These are phyloP conservation scores for Colletotrichum spinosum DNA, from an alignment of 2,329 filamentous ascomycete species.

Conservation along the genomic window DNA sequence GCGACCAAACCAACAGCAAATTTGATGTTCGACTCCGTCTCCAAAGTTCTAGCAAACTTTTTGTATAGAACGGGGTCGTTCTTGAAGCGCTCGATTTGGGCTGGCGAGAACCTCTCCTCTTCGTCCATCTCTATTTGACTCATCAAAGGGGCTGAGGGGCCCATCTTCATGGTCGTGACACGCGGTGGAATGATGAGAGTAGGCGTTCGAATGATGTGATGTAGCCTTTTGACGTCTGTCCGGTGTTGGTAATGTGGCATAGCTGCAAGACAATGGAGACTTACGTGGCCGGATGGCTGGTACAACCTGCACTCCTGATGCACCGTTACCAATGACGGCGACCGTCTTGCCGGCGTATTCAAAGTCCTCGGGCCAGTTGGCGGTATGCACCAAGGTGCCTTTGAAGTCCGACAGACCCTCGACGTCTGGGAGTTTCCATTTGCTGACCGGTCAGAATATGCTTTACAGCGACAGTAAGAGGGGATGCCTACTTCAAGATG, in stretches of 20 bases:
- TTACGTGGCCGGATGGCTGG: conserved; percentile 60
- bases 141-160: conserved; percentile 46
- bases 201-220: conserved; percentile 55
- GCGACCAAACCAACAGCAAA: conserved; percentile 58
- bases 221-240: conserved; percentile 52
- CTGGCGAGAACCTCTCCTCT: conserved; percentile 41
- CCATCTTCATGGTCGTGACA: conserved; percentile 46
- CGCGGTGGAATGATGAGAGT: conserved; percentile 56
- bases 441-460: conserved; percentile 46
- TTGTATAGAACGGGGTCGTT: conserved; percentile 58
- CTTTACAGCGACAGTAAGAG: background rate
- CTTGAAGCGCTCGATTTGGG: conserved; percentile 60
- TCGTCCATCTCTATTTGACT: conserved; percentile 41
- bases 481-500: conserved; percentile 61
- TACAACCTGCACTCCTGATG: conserved; percentile 65
- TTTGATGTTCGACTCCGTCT: conserved; percentile 56
- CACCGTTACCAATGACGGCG: conserved; percentile 68
- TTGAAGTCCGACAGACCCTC: conserved; percentile 58
- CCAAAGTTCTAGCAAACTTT: conserved; percentile 59
- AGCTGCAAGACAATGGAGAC: conserved; percentile 17
- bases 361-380: conserved; percentile 63
- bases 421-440: conserved; percentile 65
- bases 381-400: conserved; percentile 64
- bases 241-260: conserved; percentile 37
- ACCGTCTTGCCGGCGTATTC: conserved; percentile 63